Evolutionary conservation across 202 grass and related monocot genomes (phyloP).

Genomic region (Schoenoplectus tabernaemontani): DNA sequence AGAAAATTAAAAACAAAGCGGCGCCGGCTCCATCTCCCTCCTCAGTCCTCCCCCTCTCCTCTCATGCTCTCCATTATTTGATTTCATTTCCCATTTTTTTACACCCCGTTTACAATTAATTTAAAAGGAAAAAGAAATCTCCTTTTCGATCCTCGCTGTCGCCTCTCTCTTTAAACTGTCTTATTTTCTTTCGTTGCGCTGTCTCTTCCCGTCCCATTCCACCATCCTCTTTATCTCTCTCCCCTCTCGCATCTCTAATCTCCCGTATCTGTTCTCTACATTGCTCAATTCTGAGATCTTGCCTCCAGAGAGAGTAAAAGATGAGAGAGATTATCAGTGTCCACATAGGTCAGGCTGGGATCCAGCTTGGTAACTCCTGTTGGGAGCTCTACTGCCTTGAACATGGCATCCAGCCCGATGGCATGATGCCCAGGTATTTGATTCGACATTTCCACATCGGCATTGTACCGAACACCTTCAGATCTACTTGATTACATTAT

Average conservation of each 20-base stretch:
- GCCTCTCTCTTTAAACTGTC: slow-evolving; percentile 13
- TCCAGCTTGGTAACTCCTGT: slow-evolving; percentile 45
- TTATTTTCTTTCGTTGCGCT: slow-evolving; percentile 9
- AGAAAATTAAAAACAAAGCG: neutral
- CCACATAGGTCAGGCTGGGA: slow-evolving; percentile 47
- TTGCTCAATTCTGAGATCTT: slow-evolving; percentile 2
- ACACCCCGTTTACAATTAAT: neutral
- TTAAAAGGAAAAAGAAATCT: neutral
- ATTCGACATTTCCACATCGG: neutral
- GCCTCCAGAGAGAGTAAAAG: neutral
- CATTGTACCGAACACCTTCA: slow-evolving; percentile 7
- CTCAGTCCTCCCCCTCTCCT: neutral
- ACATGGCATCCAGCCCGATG: slow-evolving; percentile 48
- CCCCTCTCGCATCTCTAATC: neutral
- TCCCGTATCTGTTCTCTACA: neutral
- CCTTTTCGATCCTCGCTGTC: slow-evolving; percentile 12
- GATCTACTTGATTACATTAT: slow-evolving; percentile 11
- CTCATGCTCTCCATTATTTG: slow-evolving; percentile 17
- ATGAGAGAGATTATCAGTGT: slow-evolving; percentile 53
- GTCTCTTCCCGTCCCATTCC: neutral
- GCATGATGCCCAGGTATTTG: slow-evolving; percentile 27
- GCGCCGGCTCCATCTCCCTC: neutral
- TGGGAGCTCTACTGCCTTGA: slow-evolving; percentile 55
- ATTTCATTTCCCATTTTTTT: slow-evolving; percentile 2
- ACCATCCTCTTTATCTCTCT: neutral